These are phyloP conservation scores for Pelargonium nanum DNA, from an alignment of 345 rosid genomes.

Conservation along the genomic window DNA sequence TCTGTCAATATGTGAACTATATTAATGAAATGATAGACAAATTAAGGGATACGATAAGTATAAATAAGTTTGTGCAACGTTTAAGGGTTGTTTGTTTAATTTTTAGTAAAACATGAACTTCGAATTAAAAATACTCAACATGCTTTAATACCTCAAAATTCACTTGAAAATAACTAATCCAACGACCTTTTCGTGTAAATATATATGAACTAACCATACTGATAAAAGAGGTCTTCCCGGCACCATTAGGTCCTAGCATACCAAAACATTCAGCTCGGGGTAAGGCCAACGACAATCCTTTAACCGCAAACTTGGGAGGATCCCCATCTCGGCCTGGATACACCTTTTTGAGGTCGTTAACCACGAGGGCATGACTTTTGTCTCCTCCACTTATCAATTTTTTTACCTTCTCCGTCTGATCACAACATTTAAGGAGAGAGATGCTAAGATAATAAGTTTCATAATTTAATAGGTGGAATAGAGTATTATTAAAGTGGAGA, in stretches of 20 bases:
- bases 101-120: no score
- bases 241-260: conserved; percentile 97
- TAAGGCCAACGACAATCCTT: conserved; percentile 80
- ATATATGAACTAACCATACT: conserved; percentile 52
- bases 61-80: no score
- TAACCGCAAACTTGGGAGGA: conserved; percentile 72
- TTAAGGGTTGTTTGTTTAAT: no score
- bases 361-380: conserved; percentile 45
- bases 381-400: conserved; percentile 45
- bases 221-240: conserved; percentile 95
- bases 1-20: conserved; percentile 31
- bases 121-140: no score
- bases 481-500: no score
- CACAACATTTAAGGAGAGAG: no score
- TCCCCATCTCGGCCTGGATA: conserved; percentile 89
- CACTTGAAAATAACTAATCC: no score
- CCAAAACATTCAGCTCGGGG: conserved; percentile 94
- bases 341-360: conserved; percentile 64
- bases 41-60: no score
- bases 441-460: no score
- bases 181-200: no score
- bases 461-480: no score
- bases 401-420: conserved; percentile 70
- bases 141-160: no score
- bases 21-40: neutral